Base-by-base conservation (phyloP, 495 filamentous ascomycete species). In the Aspergillus coremiiformis region DNA sequence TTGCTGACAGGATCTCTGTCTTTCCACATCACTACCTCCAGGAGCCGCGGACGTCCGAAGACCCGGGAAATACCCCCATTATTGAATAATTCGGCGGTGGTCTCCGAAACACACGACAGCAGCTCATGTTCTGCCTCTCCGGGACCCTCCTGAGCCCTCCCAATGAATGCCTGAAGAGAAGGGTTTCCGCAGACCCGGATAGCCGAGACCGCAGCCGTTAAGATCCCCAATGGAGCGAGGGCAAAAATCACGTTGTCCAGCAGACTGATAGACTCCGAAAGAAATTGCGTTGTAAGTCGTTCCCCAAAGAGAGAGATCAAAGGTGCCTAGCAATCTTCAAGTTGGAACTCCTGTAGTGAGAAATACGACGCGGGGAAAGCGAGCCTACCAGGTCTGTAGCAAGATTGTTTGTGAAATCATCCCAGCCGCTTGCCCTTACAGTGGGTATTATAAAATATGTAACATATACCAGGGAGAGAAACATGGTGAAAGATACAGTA, bases 261-360 rank as follows among this genome's bases (percentile, higher is more conserved):
- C 41, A 67, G 58, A 22, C 61, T 69, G 21, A 70, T 71, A 0
- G 73, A 71, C 49, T 81, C 73, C 49, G 76, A 80, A 41, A 83
- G 71, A 49, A 77, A 83, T 61, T 84, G 80, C 54, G 71, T 78
- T 0, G 79, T 76, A 23, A 84, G 67, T 35, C 71, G 64, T 39
- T 82, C 80, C 1, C 80, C 79, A 44, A 83, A 83, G 0, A 81
- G 68, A 10, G 74, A 64, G 26, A 83, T 70, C 0, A 83, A 53
- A 2, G 75, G 76, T 7, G 73, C 73, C 71, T 74, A 30, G 8
- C 9, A 14, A 17, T 4, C 4, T 45, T 32, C 35, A 41, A 21
- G 22, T 50, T 49, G 39, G 12, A 22, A 24, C 6, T 5, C 17
- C 9, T 1, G 12, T n/a, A 39, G n/a, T n/a, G n/a, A n/a, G n/a